phyloP scores from a whole-genome alignment of 2,329 filamentous ascomycete genomes.

The Fusarium sp. region DNA sequence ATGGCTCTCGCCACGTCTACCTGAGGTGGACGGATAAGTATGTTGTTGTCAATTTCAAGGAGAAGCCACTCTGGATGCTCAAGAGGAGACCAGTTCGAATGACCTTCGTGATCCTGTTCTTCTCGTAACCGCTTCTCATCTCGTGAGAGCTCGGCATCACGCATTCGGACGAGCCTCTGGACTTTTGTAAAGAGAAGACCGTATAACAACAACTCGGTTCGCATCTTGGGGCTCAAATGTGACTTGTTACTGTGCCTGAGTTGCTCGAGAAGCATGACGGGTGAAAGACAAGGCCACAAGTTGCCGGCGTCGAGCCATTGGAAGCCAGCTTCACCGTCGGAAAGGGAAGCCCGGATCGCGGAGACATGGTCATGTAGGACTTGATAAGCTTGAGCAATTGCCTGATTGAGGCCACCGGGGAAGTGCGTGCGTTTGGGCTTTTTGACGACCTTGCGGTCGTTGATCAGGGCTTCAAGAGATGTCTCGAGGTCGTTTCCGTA shows the following conservation, averaged over 20 bases:
- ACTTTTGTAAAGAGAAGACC: constrained; percentile 58
- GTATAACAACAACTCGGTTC: constrained; percentile 56
- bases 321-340: background rate
- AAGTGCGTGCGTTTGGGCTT: background rate
- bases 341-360: background rate
- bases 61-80: constrained; percentile 72
- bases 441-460: background rate
- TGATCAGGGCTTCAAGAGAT: constrained; percentile 12
- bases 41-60: constrained; percentile 72
- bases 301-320: constrained; percentile 56
- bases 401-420: background rate
- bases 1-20: constrained; percentile 71
- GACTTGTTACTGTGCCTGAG: constrained; percentile 48
- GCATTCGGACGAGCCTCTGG: constrained; percentile 60
- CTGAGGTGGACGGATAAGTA: constrained; percentile 71
- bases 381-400: accelerated
- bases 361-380: background rate
- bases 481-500: constrained; percentile 36
- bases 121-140: constrained; percentile 50
- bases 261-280: constrained; percentile 59
- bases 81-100: constrained; percentile 66
- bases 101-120: constrained; percentile 62
- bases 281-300: constrained; percentile 61
- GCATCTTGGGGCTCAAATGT: constrained; percentile 52
- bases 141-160: constrained; percentile 42